These are phyloP conservation scores for Coemansia sp. DNA, from an alignment of 192 early-diverging fungal genomes.

Conservation along the genomic window DNA sequence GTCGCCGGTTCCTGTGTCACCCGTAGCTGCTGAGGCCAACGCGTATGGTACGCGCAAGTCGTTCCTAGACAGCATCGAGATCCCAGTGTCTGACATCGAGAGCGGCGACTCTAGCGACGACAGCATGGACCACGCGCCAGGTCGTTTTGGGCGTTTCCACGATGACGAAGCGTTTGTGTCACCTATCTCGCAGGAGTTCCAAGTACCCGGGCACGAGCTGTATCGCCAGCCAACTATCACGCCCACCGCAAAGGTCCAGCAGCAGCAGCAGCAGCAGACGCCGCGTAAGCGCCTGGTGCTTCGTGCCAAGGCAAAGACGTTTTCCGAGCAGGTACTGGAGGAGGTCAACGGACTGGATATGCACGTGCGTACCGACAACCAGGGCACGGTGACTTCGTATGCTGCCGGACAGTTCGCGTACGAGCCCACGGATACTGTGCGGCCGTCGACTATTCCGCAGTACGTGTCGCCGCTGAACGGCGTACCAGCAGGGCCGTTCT, in stretches of 20 bases:
- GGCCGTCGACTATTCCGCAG: conserved; percentile 44
- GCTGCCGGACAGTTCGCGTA: conserved; percentile 37
- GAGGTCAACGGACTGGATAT: conserved; percentile 40
- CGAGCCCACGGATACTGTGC: conserved; percentile 31
- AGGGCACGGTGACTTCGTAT: conserved; percentile 24
- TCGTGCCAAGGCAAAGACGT: conserved; percentile 25
- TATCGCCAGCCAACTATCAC: neutral
- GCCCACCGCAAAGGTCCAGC: neutral
- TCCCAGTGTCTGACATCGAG: conserved; percentile 24
- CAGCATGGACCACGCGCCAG: conserved; percentile 6
- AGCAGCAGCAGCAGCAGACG: conserved; percentile 9
- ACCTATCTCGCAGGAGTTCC: conserved; percentile 46
- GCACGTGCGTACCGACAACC: conserved; percentile 25
- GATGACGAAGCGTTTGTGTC: conserved; percentile 42
- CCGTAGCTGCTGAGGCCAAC: conserved; percentile 7
- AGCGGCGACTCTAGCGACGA: conserved; percentile 16
- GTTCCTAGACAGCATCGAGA: conserved; percentile 42
- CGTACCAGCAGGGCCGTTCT: conserved; percentile 47
- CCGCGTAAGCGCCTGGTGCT: conserved; percentile 46
- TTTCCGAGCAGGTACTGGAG: conserved; percentile 42
- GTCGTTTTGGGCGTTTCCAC: neutral
- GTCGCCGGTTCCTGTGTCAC: conserved; percentile 1
- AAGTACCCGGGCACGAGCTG: conserved; percentile 11
- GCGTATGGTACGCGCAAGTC: conserved; percentile 22
- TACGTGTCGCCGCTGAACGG: conserved; percentile 53